These are phyloP conservation scores for Quambalaria eucalypti DNA, from an alignment of 1,284 basidiomycete genomes.

Conservation along the genomic window DNA sequence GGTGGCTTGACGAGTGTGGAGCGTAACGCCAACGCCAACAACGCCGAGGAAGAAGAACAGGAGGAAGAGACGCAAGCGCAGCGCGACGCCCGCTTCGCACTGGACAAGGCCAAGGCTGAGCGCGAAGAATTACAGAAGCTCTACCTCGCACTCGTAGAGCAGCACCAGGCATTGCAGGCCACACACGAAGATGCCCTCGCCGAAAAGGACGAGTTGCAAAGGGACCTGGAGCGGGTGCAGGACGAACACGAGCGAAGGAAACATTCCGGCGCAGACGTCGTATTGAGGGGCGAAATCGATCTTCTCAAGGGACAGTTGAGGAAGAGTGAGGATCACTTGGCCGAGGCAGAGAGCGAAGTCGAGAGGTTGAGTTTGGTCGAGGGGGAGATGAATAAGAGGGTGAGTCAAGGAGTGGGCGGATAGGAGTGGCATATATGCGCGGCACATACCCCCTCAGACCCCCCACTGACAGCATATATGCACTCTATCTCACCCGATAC, in stretches of 20 bases:
- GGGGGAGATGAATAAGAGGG: conserved; percentile 18
- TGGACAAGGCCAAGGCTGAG: background rate
- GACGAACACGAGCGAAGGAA: conserved; percentile 22
- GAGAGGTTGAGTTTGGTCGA: conserved; percentile 17
- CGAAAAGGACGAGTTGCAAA: conserved; percentile 18
- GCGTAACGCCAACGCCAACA: no score
- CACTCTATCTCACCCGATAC: background rate
- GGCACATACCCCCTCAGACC: no score
- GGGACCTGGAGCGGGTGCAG: conserved; percentile 17
- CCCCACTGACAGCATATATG: background rate
- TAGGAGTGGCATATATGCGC: no score
- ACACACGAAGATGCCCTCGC: conserved; percentile 48
- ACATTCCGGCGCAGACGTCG: conserved; percentile 23
- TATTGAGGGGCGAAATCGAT: conserved; percentile 31
- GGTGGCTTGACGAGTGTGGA: background rate
- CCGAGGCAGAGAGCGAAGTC: conserved; percentile 31
- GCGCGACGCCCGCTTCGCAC: no score
- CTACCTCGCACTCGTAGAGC: conserved; percentile 65
- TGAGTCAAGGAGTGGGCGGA: no score
- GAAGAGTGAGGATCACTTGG: conserved; percentile 30
- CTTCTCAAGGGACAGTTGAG: conserved; percentile 26
- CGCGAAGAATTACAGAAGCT: conserved; percentile 61
- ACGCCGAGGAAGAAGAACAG: background rate
- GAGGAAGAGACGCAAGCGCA: conserved; percentile 9
- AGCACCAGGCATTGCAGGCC: conserved; percentile 64